Evolutionary conservation across 1,284 basidiomycete genomes (phyloP).

Genomic region (Pyrrhoderma lamaoense): DNA sequence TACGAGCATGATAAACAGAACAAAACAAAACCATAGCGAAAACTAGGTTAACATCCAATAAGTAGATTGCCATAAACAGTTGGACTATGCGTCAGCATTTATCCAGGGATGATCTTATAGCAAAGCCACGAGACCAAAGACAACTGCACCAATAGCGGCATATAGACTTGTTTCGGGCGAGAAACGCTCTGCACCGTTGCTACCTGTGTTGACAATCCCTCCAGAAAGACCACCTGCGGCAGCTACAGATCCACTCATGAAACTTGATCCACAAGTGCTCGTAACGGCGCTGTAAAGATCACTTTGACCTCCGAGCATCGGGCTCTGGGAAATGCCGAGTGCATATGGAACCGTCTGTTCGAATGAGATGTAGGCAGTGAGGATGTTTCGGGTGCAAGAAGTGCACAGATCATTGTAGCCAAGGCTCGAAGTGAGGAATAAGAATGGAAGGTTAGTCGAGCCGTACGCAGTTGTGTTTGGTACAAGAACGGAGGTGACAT

Average conservation of each 20-base stretch:
- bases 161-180: slow-evolving; percentile 17
- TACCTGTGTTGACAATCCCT: slow-evolving; percentile 25
- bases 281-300: slow-evolving; percentile 57
- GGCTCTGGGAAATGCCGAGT: slow-evolving; percentile 58
- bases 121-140: slow-evolving; percentile 20
- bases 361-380: slow-evolving; percentile 70
- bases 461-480: slow-evolving; percentile 67
- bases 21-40: too few relatives aligned
- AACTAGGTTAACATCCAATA: too few relatives aligned
- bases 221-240: slow-evolving; percentile 56
- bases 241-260: slow-evolving; percentile 56
- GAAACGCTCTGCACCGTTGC: slow-evolving; percentile 24
- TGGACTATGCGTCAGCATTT: not conserved
- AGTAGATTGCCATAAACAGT: too few relatives aligned
- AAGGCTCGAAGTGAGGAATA: slow-evolving; percentile 59
- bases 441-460: slow-evolving; percentile 65
- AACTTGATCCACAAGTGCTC: slow-evolving; percentile 50
- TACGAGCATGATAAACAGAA: too few relatives aligned
- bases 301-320: slow-evolving; percentile 59
- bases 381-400: slow-evolving; percentile 68
- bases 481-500: slow-evolving; percentile 30
- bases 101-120: slow-evolving; percentile 13
- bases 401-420: slow-evolving; percentile 59
- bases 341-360: slow-evolving; percentile 67
- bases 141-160: slow-evolving; percentile 15